A percentile compares a stretch with the other conserved stretches of the same genome.
These are phyloP conservation scores for Daldinia grandis DNA, from an alignment of 495 filamentous ascomycete genomes.

Conservation along the genomic window DNA sequence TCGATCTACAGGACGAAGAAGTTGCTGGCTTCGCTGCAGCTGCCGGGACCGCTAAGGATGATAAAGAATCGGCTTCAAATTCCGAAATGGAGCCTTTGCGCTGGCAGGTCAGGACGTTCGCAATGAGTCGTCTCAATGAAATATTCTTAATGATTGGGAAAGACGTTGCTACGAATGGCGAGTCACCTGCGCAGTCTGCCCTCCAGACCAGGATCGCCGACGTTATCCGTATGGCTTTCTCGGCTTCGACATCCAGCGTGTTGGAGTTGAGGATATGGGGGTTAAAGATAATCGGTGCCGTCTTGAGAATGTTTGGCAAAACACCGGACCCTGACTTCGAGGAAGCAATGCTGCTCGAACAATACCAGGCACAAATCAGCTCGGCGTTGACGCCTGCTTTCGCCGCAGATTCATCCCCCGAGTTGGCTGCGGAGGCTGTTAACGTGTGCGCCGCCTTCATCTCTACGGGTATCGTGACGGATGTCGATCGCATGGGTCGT, in stretches of 20 bases:
- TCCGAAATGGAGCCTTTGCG: constrained; percentile 85
- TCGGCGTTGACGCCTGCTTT: constrained; percentile 97
- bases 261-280: constrained; percentile 89
- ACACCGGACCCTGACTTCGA: constrained; percentile 95
- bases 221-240: constrained; percentile 97
- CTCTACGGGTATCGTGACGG: constrained; percentile 94
- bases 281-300: constrained; percentile 89
- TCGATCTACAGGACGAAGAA: constrained; percentile 93
- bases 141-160: constrained; percentile 78
- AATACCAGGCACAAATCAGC: constrained; percentile 98
- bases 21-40: constrained; percentile 90
- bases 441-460: constrained; percentile 99
- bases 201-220: constrained; percentile 88
- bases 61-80: constrained; percentile 64
- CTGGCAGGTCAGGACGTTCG: constrained; percentile 96
- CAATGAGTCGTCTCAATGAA: constrained; percentile 89
- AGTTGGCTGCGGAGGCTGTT: constrained; percentile 92
- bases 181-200: constrained; percentile 74
- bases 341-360: constrained; percentile 92
- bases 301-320: constrained; percentile 95
- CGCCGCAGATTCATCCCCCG: constrained; percentile 92
- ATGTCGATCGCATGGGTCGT: constrained; percentile 96
- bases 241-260: constrained; percentile 92
- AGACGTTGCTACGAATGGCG: constrained; percentile 72
- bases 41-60: constrained; percentile 69